Evolutionary conservation across 257 asterid species (phyloP).

Genomic region (Solanum etuberosum): DNA sequence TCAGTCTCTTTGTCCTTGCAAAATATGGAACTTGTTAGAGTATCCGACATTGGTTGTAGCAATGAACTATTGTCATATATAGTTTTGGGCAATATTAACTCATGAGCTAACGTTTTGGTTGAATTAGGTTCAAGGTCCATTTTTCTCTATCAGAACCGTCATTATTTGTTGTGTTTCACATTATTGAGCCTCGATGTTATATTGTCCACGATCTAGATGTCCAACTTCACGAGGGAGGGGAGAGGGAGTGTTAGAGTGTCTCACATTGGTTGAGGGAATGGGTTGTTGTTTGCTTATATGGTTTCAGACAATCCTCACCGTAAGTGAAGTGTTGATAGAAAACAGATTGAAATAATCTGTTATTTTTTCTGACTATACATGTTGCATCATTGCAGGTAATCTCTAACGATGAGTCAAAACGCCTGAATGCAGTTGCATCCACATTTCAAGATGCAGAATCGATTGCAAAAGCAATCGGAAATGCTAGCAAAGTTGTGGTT

Average conservation of each 20-base stretch:
- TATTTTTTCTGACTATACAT: background rate
- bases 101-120: background rate
- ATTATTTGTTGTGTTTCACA: background rate
- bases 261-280: background rate
- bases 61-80: background rate
- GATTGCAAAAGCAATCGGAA: slow-evolving; percentile 87
- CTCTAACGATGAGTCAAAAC: slow-evolving; percentile 59
- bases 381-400: slow-evolving; percentile 37
- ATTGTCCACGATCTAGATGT: background rate
- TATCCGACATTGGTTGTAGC: background rate
- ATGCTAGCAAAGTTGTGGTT: slow-evolving; percentile 87
- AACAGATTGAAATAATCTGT: background rate
- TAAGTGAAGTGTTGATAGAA: no score
- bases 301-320: background rate
- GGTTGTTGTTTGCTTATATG: background rate
- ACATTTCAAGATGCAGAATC: slow-evolving; percentile 58
- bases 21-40: background rate
- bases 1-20: slow-evolving; percentile 4
- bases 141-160: background rate
- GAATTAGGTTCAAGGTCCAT: background rate
- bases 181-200: background rate
- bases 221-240: background rate
- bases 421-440: slow-evolving; percentile 73
- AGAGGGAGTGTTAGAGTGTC: background rate
- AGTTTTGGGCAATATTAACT: background rate